A percentile compares a stretch with the other conserved stretches of the same genome.
Conservation (phyloP, 257 asterid species). For the Capsicum pubescens region DNA sequence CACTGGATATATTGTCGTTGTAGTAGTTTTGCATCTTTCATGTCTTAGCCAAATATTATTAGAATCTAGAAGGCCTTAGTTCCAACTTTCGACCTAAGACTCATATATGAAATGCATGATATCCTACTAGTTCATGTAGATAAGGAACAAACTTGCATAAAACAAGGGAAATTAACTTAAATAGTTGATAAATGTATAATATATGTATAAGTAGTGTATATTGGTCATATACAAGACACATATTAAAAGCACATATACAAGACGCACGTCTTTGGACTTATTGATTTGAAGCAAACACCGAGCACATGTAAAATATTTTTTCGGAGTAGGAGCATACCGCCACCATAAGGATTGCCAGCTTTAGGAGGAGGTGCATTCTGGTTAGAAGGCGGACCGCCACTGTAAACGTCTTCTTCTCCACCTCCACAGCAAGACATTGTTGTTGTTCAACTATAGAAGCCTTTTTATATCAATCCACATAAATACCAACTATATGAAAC, state of each 20-base stretch:
- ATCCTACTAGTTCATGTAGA: constrained; percentile 8
- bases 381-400: constrained; percentile 62
- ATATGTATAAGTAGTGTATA: too few relatives aligned
- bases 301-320: background rate
- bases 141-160: constrained; percentile 1
- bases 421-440: constrained; percentile 86
- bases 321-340: constrained; percentile 41
- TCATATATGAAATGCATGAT: background rate
- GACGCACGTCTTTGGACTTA: background rate
- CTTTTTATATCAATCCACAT: constrained; percentile 13
- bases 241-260: too few relatives aligned
- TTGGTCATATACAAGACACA: too few relatives aligned
- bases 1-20: too few relatives aligned
- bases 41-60: background rate
- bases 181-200: background rate
- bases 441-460: constrained; percentile 28
- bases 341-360: constrained; percentile 64
- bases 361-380: constrained; percentile 67
- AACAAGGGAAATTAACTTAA: background rate
- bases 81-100: background rate
- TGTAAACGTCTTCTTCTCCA: constrained; percentile 65
- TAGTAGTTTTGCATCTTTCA: background rate
- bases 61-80: background rate
- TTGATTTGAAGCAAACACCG: background rate
- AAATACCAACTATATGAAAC: background rate